Percentiles rank a stretch among this genome's conserved stretches.
These are phyloP conservation scores for Nicotiana knightiana DNA, from an alignment of 257 asterid genomes.

Conservation along the genomic window DNA sequence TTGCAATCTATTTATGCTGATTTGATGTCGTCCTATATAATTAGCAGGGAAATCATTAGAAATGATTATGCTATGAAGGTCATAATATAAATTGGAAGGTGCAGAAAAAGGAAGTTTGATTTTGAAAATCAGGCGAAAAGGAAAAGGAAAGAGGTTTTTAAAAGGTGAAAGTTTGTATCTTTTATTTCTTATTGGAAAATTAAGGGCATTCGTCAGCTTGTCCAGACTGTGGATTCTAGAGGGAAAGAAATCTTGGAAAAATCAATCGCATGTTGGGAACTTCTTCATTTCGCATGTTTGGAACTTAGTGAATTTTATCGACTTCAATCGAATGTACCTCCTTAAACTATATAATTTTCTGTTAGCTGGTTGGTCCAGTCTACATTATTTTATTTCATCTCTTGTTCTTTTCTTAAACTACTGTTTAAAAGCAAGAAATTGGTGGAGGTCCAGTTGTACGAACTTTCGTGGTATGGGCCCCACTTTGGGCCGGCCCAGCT, in stretches of 20 bases:
- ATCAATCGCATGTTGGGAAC: not conserved
- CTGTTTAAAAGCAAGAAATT: not conserved
- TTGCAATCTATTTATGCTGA: not conserved
- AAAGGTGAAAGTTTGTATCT: conserved; percentile 22
- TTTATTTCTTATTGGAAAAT: conserved; percentile 20
- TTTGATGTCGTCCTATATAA: not conserved
- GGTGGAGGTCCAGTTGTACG: not conserved
- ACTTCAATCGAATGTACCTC: conserved; percentile 6
- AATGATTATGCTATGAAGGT: not conserved
- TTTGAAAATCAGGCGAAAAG: not conserved
- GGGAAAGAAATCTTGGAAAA: conserved; percentile 3
- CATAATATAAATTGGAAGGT: not conserved
- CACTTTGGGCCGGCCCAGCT: conserved; percentile 53
- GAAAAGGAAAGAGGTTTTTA: not conserved
- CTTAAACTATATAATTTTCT: not conserved
- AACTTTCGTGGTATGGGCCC: conserved; percentile 25
- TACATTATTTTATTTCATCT: not conserved
- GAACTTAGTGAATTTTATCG: conserved; percentile 28
- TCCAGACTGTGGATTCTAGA: not conserved
- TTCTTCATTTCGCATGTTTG: conserved; percentile 15
- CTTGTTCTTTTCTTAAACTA: not conserved
- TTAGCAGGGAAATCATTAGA: not conserved
- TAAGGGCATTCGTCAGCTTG: conserved; percentile 16
- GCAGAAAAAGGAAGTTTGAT: not conserved
- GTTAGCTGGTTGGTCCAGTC: not conserved